phyloP scores from a whole-genome alignment of 108 stramenopile genomes.

The Asterionellopsis glacialis region DNA sequence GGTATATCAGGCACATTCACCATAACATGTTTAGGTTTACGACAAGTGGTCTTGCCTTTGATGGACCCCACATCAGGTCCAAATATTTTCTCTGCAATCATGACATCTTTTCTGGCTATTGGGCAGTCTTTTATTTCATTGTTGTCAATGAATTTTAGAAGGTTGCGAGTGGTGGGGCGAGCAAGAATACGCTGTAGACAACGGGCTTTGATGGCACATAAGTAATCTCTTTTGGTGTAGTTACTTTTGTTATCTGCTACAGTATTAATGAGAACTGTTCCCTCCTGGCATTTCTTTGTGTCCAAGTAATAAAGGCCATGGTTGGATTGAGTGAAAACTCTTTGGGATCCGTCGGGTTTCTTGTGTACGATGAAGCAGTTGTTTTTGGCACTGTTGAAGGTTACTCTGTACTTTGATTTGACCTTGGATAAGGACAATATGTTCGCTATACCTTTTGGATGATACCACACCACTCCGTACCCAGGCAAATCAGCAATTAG shows the following conservation, averaged over 20 bases:
- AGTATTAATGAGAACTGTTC: background rate
- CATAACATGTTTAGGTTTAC: constrained; percentile 11
- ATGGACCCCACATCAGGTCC: constrained; percentile 16
- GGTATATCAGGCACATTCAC: constrained; percentile 15
- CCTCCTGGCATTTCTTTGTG: background rate
- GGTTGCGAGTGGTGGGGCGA: constrained; percentile 2
- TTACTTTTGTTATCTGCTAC: too few relatives aligned
- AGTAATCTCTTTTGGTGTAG: too few relatives aligned
- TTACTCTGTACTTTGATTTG: constrained; percentile 10
- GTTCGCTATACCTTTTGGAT: constrained; percentile 33
- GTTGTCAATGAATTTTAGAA: constrained; percentile 13
- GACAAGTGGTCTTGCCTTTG: constrained; percentile 10
- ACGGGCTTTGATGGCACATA: too few relatives aligned
- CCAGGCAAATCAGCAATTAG: constrained; percentile 16
- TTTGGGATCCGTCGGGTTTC: background rate
- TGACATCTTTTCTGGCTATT: constrained; percentile 22
- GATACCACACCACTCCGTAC: constrained; percentile 35
- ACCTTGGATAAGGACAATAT: constrained; percentile 28
- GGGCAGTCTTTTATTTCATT: constrained; percentile 31
- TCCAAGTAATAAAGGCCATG: constrained; percentile 9
- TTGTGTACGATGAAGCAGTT: constrained; percentile 11
- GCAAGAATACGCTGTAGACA: too few relatives aligned
- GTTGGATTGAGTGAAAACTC: background rate
- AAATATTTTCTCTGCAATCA: constrained; percentile 18
- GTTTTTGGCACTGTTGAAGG: constrained; percentile 15